Percentiles rank a stretch among this genome's conserved stretches.
These are phyloP conservation scores for Colletotrichum sp. DNA, from an alignment of 2,329 filamentous ascomycete genomes.

Conservation along the genomic window DNA sequence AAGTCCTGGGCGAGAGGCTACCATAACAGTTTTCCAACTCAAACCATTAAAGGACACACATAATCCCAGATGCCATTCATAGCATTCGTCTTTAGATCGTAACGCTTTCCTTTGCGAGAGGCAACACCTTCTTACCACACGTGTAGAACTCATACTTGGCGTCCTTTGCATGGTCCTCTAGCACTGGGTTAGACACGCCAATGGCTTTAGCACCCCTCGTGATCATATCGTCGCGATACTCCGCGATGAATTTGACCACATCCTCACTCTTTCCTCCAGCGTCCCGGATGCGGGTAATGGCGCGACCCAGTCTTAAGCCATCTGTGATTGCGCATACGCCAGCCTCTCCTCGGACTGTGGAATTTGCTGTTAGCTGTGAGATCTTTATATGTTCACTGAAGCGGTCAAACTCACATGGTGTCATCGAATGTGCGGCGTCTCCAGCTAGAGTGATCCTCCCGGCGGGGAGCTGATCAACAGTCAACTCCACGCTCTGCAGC, in stretches of 20 bases:
- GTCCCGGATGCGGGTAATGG: background rate
- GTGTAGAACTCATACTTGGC: background rate
- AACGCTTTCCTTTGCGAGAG: background rate
- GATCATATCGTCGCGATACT: background rate
- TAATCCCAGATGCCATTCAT: background rate
- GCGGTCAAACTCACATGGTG: background rate
- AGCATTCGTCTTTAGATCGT: background rate
- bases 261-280: background rate
- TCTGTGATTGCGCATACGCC: background rate
- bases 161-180: background rate
- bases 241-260: background rate
- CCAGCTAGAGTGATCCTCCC: background rate
- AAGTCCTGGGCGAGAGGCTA: rapidly evolving
- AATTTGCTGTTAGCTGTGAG: background rate
- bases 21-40: background rate
- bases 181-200: background rate
- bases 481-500: background rate
- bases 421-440: background rate
- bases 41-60: rapidly evolving
- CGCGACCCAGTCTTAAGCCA: background rate
- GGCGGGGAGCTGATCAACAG: background rate
- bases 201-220: background rate
- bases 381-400: background rate
- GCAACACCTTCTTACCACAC: background rate
- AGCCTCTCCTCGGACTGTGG: background rate